These are phyloP conservation scores for Lactarius hengduanensis DNA, from an alignment of 768 basidiomycete species.

Conservation along the genomic window DNA sequence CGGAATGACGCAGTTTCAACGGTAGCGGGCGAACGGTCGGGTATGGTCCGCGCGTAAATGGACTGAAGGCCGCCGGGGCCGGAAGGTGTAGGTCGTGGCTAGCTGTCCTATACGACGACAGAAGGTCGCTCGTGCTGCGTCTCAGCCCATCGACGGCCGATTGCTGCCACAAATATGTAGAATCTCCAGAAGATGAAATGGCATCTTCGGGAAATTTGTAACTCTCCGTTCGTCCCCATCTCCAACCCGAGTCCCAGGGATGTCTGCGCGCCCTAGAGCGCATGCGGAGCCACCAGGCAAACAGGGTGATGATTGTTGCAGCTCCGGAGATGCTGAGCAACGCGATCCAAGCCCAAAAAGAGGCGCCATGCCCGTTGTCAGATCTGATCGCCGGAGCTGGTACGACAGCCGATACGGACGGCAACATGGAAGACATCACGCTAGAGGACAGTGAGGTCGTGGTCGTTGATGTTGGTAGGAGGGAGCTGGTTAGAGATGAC, in stretches of 20 bases:
- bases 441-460: neutral
- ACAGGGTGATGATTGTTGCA: constrained; percentile 29
- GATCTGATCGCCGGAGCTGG: constrained; percentile 3
- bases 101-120: neutral
- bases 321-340: constrained; percentile 29
- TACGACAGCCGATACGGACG: constrained; percentile 2
- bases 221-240: constrained; percentile 30
- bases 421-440: neutral
- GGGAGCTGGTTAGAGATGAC: neutral
- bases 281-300: constrained; percentile 33
- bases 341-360: constrained; percentile 32
- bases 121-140: constrained; percentile 16
- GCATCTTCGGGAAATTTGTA: constrained; percentile 18
- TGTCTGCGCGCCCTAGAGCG: constrained; percentile 29
- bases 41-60: constrained; percentile 11
- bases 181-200: constrained; percentile 13
- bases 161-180: constrained; percentile 13
- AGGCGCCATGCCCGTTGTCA: constrained; percentile 14
- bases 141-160: neutral
- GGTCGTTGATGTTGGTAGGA: neutral
- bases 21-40: constrained; percentile 31
- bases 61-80: neutral
- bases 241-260: constrained; percentile 20
- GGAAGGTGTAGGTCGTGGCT: constrained; percentile 7
- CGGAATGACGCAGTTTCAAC: constrained; percentile 28